These are phyloP conservation scores for Zoysia japonica DNA, from an alignment of 176 grass and related monocot species.

Conservation along the genomic window DNA sequence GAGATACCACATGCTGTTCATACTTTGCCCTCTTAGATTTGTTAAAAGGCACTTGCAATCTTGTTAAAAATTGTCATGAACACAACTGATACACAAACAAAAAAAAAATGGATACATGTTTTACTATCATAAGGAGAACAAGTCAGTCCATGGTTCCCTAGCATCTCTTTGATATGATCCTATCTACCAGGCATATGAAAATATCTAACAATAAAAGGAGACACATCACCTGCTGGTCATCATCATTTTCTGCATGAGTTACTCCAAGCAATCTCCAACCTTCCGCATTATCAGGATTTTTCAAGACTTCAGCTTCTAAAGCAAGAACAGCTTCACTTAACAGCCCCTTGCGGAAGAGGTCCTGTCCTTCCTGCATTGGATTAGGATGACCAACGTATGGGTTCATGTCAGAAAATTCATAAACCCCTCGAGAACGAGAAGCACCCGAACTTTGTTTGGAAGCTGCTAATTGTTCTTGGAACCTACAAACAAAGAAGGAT, in stretches of 20 bases:
- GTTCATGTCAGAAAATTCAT: slow-evolving; percentile 88
- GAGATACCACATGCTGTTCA: slow-evolving; percentile 10
- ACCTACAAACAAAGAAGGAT: slow-evolving; percentile 47
- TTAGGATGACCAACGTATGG: slow-evolving; percentile 98
- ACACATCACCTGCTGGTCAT: slow-evolving; percentile 85
- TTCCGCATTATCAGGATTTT: slow-evolving; percentile 95
- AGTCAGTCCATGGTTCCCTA: background rate
- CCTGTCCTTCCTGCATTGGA: slow-evolving; percentile 96
- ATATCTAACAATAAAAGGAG: slow-evolving; percentile 8
- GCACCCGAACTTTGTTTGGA: slow-evolving; percentile 60
- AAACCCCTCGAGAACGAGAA: slow-evolving; percentile 67
- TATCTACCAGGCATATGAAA: slow-evolving; percentile 20
- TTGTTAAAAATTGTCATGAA: slow-evolving; percentile 15
- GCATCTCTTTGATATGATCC: background rate
- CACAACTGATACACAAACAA: slow-evolving; percentile 12
- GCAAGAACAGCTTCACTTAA: slow-evolving; percentile 99
- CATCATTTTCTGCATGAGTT: slow-evolving; percentile 99
- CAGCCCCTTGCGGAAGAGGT: slow-evolving; percentile 92
- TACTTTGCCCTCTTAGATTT: slow-evolving; percentile 18
- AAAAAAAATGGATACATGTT: background rate
- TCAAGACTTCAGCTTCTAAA: slow-evolving; percentile 97
- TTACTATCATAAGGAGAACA: background rate
- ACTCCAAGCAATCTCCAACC: slow-evolving; percentile 95
- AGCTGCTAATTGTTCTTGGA: slow-evolving; percentile 55
- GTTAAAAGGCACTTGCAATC: background rate